Percentiles rank a stretch among this genome's conserved stretches.
phyloP scores from a whole-genome alignment of 768 basidiomycete genomes.

The Auriscalpium microsporum region DNA sequence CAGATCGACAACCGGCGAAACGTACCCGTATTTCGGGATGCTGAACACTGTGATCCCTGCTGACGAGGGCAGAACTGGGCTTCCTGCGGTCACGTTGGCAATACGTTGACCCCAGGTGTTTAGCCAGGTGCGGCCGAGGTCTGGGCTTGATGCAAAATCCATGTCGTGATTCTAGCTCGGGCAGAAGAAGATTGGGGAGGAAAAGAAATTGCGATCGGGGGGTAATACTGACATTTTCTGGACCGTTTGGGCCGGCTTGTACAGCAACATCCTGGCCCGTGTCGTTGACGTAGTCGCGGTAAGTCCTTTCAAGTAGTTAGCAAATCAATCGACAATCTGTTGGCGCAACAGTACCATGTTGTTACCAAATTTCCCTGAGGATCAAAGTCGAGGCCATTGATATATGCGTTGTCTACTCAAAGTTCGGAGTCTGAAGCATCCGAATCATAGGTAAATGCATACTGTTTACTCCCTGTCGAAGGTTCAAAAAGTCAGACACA shows the following conservation, averaged over 20 bases:
- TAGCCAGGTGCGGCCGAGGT: constrained; percentile 26
- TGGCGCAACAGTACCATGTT: constrained; percentile 21
- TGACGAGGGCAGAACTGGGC: constrained; percentile 26
- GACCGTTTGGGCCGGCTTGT: constrained; percentile 31
- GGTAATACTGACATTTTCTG: constrained; percentile 24
- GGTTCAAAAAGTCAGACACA: neutral
- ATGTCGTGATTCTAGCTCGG: constrained; percentile 30
- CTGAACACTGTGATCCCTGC: constrained; percentile 28
- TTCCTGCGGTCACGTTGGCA: constrained; percentile 17
- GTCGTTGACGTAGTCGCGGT: constrained; percentile 32
- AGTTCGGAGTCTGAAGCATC: neutral
- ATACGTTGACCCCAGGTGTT: constrained; percentile 30
- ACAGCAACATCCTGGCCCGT: constrained; percentile 30
- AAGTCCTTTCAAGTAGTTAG: constrained; percentile 21
- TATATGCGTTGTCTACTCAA: constrained; percentile 27
- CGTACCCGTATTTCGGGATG: constrained; percentile 30
- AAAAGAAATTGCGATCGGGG: neutral
- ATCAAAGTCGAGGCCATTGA: constrained; percentile 31
- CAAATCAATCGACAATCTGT: neutral
- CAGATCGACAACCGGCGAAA: neutral
- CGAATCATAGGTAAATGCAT: neutral
- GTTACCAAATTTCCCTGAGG: constrained; percentile 20
- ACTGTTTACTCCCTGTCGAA: constrained; percentile 28
- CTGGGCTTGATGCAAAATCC: constrained; percentile 24
- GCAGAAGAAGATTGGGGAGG: neutral